Percentiles rank a stretch among this genome's conserved stretches.
These are phyloP conservation scores for Ustilago tritici DNA, from an alignment of 1,284 basidiomycete genomes.

Conservation along the genomic window DNA sequence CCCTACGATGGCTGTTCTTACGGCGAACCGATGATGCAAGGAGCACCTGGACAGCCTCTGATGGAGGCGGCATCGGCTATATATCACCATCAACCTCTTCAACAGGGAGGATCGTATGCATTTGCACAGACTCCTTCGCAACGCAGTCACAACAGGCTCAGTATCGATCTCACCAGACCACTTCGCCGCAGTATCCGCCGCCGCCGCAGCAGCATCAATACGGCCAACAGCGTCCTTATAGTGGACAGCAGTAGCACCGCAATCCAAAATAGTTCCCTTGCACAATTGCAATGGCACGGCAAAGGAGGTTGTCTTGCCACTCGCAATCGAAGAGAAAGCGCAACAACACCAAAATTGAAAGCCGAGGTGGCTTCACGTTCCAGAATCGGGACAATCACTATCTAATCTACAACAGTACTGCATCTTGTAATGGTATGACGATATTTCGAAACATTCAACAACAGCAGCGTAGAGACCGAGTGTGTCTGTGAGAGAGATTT, in stretches of 20 bases:
- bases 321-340: slow-evolving; percentile 1
- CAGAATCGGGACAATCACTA: background rate
- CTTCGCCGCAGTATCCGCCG: slow-evolving; percentile 10
- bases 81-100: slow-evolving; percentile 14
- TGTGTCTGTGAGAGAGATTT: background rate
- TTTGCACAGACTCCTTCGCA: background rate
- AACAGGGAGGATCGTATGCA: background rate
- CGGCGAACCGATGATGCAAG: slow-evolving; percentile 9
- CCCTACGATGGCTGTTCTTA: slow-evolving; percentile 13
- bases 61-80: slow-evolving; percentile 3
- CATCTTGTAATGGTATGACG: background rate
- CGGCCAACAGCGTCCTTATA: slow-evolving; percentile 7
- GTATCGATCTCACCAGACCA: slow-evolving; percentile 9
- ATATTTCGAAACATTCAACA: background rate
- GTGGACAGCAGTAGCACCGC: slow-evolving; percentile 7
- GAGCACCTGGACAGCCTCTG: background rate
- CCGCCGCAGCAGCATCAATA: slow-evolving; percentile 12
- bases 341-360: background rate
- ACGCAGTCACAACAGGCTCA: slow-evolving; percentile 4
- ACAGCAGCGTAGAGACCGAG: background rate
- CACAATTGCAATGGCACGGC: background rate
- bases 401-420: background rate
- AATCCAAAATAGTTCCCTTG: background rate
- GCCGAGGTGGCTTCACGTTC: background rate
- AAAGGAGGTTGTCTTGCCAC: background rate